A percentile compares a stretch with the other conserved stretches of the same genome.
These are phyloP conservation scores for Polygonum maritimum DNA, from an alignment of 148 eudicot species.

Conservation along the genomic window DNA sequence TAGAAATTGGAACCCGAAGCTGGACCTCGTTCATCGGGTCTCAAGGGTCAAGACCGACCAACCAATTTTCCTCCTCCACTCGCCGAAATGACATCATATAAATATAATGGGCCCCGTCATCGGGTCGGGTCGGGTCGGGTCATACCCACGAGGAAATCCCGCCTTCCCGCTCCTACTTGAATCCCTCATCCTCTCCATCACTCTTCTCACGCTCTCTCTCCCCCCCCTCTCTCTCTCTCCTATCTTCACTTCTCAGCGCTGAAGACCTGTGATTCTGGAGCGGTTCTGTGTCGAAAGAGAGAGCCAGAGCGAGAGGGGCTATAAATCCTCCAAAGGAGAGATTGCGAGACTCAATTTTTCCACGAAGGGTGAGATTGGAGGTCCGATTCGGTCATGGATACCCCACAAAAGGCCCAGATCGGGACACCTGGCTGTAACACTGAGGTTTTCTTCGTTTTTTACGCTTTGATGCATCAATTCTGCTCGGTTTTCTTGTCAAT, in stretches of 20 bases:
- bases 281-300: slow-evolving; percentile 7
- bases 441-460: slow-evolving; percentile 29
- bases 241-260: background rate
- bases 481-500: background rate
- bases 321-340: background rate
- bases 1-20: slow-evolving; percentile 5
- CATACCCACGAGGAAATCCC: slow-evolving; percentile 22
- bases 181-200: slow-evolving; percentile 3
- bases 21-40: background rate
- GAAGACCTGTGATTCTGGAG: background rate
- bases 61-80: background rate
- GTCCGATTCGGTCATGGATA: slow-evolving; percentile 30
- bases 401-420: slow-evolving; percentile 58
- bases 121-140: slow-evolving; percentile 29
- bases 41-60: background rate
- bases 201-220: slow-evolving; percentile 3
- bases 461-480: background rate
- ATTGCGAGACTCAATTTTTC: background rate
- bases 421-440: slow-evolving; percentile 35
- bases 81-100: background rate
- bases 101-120: background rate
- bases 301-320: background rate
- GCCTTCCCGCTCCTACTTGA: slow-evolving; percentile 28
- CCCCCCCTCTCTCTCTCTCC: slow-evolving; percentile 9
- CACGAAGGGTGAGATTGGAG: background rate